Percentiles rank a stretch among this genome's conserved stretches.
Conservation (phyloP, 192 early-diverging fungal genomes). For the Backusella australiensis region DNA sequence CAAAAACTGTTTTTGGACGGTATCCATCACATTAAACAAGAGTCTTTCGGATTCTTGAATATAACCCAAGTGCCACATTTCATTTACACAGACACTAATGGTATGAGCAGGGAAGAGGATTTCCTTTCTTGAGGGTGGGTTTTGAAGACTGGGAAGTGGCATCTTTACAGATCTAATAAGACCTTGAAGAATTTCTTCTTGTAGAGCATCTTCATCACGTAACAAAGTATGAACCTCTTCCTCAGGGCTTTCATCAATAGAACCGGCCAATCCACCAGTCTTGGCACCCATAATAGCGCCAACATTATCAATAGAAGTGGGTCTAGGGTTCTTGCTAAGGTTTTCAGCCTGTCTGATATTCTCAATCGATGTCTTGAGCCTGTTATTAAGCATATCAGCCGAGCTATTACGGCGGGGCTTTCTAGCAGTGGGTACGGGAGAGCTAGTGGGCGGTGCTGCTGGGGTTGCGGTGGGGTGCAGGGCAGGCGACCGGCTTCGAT, state of each 20-base stretch:
- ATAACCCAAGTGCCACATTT: conserved; percentile 86
- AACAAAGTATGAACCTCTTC: conserved; percentile 39
- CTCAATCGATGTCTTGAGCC: conserved; percentile 35
- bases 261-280: not conserved
- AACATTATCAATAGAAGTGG: conserved; percentile 32
- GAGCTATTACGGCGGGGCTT: conserved; percentile 48
- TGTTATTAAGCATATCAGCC: conserved; percentile 36
- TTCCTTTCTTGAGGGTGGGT: conserved; percentile 75
- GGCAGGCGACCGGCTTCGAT: conserved; percentile 20
- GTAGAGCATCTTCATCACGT: conserved; percentile 58
- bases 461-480: not conserved
- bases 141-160: conserved; percentile 78
- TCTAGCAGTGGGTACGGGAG: conserved; percentile 10
- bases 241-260: conserved; percentile 21
- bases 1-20: conserved; percentile 73
- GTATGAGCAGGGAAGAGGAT: conserved; percentile 96
- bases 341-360: conserved; percentile 34
- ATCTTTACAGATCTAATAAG: conserved; percentile 89
- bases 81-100: conserved; percentile 80
- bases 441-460: not conserved
- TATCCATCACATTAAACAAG: conserved; percentile 85
- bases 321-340: conserved; percentile 35
- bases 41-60: conserved; percentile 79
- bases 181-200: conserved; percentile 85
- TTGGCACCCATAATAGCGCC: conserved; percentile 27